Evolutionary conservation across 169 alveolate species (phyloP), one percentile per base, ranked within the genome.

Genomic region (Plasmodium chabaudi): DNA sequence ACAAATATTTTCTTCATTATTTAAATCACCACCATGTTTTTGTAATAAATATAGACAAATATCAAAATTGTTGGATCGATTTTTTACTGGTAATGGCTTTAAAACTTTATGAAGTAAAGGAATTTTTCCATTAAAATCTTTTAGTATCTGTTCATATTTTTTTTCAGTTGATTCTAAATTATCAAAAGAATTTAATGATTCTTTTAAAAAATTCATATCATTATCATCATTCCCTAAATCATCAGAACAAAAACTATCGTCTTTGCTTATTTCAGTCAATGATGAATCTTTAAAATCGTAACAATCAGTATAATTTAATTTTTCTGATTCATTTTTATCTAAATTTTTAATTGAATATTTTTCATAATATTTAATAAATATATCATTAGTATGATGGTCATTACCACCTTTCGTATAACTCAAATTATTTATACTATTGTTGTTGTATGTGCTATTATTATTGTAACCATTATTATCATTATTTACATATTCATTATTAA

Each of bases 21-120:
- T 87, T 87, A 75, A 55, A 19, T 87, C 92, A n/a, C 92, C 92
- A 21, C 92, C 92, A 74, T 87, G 92, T 60, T 72, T 87, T 71
- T 74, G 92, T 64, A 87, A 70, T 23, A 87, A 74, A 65, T 87
- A 87, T 61, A 87, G 44, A 39, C 92, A 74, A 64, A 87, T 87
- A 46, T 87, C 92, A 74, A 87, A 87, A 44, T 87, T 87, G 56
- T 87, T 75, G 12, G 89, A 65, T 75, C 86, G 55, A 25, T 74
- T 74, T 87, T 87, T 87, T 51, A 34, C 72, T 72, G 89, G 87
- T 12, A 87, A 46, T 17, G 87, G 88, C 44, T 87, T 87, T 51
- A 87, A 68, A 34, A 75, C 84, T 53, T 87, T 87, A 46, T 87
- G 92, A n/a, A 87, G 69, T 60, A 87, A 70, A 12, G 88, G 92